Evolutionary conservation across 768 basidiomycete genomes (phyloP).

Genomic region (Xerocomellus amylosporus): DNA sequence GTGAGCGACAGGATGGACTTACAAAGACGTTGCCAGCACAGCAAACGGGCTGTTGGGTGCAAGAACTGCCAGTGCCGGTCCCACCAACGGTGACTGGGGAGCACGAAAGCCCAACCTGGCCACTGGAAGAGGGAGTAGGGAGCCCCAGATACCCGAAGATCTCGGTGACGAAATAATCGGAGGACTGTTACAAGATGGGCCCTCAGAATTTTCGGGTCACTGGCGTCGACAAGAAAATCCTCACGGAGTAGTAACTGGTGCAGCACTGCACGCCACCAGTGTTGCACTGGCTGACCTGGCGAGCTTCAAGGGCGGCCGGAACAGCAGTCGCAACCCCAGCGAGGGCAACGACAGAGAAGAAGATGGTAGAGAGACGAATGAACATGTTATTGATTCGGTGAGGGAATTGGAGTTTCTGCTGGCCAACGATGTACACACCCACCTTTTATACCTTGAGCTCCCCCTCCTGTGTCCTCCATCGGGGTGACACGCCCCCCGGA

Average conservation of each 20-base stretch:
- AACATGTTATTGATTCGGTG: background rate
- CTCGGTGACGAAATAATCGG: background rate
- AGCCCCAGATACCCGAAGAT: background rate
- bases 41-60: background rate
- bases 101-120: conserved; percentile 1
- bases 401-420: background rate
- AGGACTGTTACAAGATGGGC: background rate
- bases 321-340: background rate
- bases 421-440: background rate
- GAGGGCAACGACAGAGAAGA: background rate
- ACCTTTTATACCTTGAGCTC: background rate
- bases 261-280: conserved; percentile 34
- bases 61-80: background rate
- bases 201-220: background rate
- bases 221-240: background rate
- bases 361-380: background rate
- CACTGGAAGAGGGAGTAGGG: background rate
- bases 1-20: background rate
- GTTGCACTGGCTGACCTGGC: conserved; percentile 31
- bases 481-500: too few relatives aligned
- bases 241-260: background rate
- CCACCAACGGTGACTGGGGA: background rate
- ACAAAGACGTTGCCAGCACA: conserved; percentile 1
- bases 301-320: background rate
- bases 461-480: background rate